A percentile compares a stretch with the other conserved stretches of the same genome.
Evolutionary conservation across 1,139 yeast species (phyloP).

Genomic region (Chernovozyma aurita): DNA sequence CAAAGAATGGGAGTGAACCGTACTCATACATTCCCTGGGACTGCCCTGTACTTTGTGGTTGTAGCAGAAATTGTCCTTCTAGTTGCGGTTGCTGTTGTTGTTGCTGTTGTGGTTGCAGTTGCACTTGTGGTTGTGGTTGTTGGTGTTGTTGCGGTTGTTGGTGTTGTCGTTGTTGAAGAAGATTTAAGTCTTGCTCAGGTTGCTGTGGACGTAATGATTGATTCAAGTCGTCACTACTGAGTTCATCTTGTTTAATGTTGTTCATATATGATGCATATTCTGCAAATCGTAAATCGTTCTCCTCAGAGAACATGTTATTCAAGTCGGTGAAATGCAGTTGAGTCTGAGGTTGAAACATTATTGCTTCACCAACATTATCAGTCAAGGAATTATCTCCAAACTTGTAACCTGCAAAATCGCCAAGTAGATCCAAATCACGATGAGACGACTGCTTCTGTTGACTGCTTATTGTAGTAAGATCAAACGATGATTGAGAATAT

Average conservation of each 20-base stretch:
- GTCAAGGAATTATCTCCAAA: background rate
- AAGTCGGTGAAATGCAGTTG: constrained; percentile 5
- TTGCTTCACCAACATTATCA: background rate
- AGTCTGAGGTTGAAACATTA: constrained; percentile 5
- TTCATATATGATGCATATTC: constrained; percentile 12
- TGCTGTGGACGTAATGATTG: background rate
- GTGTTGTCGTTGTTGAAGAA: background rate
- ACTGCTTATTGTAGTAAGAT: constrained; percentile 2
- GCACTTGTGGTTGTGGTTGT: constrained; percentile 2
- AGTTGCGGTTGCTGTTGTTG: constrained; percentile 4
- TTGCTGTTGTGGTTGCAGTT: constrained; percentile 3
- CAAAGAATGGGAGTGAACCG: background rate
- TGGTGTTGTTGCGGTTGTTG: background rate
- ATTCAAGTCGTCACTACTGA: background rate
- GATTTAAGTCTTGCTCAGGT: background rate
- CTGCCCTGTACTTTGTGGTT: background rate
- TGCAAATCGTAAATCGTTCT: constrained; percentile 8
- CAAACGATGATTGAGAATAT: constrained; percentile 7
- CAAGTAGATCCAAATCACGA: constrained; percentile 4
- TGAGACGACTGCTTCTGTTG: background rate
- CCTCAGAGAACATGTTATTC: constrained; percentile 7
- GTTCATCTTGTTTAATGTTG: background rate
- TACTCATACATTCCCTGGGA: background rate
- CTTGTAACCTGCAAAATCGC: constrained; percentile 2
- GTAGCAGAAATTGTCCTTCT: constrained; percentile 1